Evolutionary conservation across 306 rosid genomes (phyloP).

Genomic region (Canavalia gladiata): DNA sequence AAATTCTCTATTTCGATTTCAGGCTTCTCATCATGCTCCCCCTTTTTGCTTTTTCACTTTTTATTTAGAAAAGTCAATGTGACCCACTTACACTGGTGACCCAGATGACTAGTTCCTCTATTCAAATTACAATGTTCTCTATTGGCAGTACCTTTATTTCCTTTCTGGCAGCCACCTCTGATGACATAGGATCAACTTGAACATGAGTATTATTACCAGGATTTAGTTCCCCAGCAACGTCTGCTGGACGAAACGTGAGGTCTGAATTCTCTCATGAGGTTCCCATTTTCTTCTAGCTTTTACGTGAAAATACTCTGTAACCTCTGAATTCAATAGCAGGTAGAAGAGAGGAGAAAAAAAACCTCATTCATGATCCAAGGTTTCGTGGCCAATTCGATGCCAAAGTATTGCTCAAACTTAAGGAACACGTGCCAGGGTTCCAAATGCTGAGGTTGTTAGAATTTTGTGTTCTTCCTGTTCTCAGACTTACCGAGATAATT

Average conservation of each 20-base stretch:
- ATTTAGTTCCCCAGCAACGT: constrained; percentile 53
- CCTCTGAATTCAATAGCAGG: neutral
- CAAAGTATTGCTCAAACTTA: neutral
- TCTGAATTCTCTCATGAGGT: constrained; percentile 34
- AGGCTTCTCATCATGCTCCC: no score
- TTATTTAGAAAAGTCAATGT: no score
- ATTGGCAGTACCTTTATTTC: constrained; percentile 49
- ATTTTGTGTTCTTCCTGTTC: constrained; percentile 25
- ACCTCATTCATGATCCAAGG: neutral
- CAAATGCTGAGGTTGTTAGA: constrained; percentile 11
- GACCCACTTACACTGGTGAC: no score
- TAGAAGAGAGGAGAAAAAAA: constrained; percentile 4
- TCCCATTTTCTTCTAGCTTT: constrained; percentile 49
- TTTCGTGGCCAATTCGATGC: constrained; percentile 2
- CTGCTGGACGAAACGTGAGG: constrained; percentile 51
- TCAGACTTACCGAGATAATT: constrained; percentile 45
- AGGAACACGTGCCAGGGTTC: constrained; percentile 39
- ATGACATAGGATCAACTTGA: constrained; percentile 56
- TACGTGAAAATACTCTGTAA: neutral
- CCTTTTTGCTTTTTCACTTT: no score
- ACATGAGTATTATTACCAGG: constrained; percentile 46
- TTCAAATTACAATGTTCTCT: neutral
- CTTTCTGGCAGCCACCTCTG: constrained; percentile 52
- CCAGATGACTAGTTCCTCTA: neutral
- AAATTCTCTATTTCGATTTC: no score